These are phyloP conservation scores for Pseudonectria foliicola DNA, from an alignment of 2,329 filamentous ascomycete genomes.

Conservation along the genomic window DNA sequence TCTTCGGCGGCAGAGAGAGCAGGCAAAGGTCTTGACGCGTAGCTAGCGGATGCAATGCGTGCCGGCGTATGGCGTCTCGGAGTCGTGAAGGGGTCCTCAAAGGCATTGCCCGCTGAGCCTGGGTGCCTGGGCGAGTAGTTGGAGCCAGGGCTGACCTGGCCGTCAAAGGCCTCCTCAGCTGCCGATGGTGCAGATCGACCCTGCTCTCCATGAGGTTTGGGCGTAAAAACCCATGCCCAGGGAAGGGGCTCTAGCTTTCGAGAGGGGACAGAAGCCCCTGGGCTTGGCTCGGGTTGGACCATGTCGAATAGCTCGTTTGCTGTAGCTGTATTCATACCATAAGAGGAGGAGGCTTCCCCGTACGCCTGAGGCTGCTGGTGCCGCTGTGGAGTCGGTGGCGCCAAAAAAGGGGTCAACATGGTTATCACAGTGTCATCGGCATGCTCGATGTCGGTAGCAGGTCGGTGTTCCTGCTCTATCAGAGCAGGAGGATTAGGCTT, in stretches of 20 bases:
- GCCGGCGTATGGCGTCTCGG: conserved; percentile 15
- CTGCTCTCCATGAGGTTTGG: conserved; percentile 22
- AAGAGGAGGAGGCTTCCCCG: conserved; percentile 36
- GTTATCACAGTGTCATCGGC: conserved; percentile 36
- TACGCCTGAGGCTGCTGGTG: conserved; percentile 24
- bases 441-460: conserved; percentile 18
- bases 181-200: conserved; percentile 12
- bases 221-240: conserved; percentile 43
- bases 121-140: conserved; percentile 15
- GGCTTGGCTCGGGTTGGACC: conserved; percentile 26
- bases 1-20: conserved; percentile 18
- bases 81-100: conserved; percentile 28
- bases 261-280: conserved; percentile 20
- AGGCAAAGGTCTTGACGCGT: conserved; percentile 13
- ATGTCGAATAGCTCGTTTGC: conserved; percentile 44
- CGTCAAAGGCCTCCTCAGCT: conserved; percentile 21
- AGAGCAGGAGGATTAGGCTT: conserved; percentile 6
- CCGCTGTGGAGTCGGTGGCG: conserved; percentile 36
- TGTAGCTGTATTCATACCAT: conserved; percentile 47
- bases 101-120: conserved; percentile 5
- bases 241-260: conserved; percentile 35
- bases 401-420: conserved; percentile 43
- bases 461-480: conserved; percentile 5
- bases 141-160: conserved; percentile 14
- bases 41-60: conserved; percentile 6